Evolutionary conservation across 2,329 filamentous ascomycete genomes (phyloP).

Genomic region (Aaosphaeria pasadenensis): DNA sequence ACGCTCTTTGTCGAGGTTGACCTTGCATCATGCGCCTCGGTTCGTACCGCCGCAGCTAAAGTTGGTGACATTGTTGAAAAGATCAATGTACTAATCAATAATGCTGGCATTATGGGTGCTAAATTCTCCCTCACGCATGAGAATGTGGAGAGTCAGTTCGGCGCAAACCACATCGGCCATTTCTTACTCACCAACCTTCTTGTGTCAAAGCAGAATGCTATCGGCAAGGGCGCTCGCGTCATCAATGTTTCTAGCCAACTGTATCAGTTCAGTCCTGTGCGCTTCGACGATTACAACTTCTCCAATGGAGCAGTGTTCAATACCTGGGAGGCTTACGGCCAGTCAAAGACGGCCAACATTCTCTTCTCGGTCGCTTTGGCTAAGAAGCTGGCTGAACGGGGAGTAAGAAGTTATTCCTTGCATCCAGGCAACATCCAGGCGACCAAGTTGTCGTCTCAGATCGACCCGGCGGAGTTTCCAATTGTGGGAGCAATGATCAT

Average conservation of each 20-base stretch:
- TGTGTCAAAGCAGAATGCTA: conserved; percentile 10
- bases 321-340: conserved; percentile 11
- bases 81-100: conserved; percentile 39
- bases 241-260: conserved; percentile 6
- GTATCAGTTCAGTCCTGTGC: neutral
- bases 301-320: conserved; percentile 5
- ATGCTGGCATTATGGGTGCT: conserved; percentile 28
- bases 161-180: conserved; percentile 44
- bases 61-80: neutral
- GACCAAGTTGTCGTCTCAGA: neutral
- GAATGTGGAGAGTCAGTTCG: conserved; percentile 44
- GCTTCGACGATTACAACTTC: conserved; percentile 3
- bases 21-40: conserved; percentile 23
- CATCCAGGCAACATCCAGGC: neutral
- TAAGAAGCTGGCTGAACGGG: conserved; percentile 1
- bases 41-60: conserved; percentile 25
- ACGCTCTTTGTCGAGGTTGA: conserved; percentile 26
- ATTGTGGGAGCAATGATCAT: neutral
- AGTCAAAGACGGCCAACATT: conserved; percentile 14
- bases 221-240: conserved; percentile 11
- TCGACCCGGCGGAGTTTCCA: neutral
- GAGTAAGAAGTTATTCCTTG: neutral
- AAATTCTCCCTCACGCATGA: conserved; percentile 13
- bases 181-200: conserved; percentile 37
- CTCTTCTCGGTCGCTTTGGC: conserved; percentile 6